Percentiles rank a stretch among this genome's conserved stretches.
These are phyloP conservation scores for Colletotrichum endophyticum DNA, from an alignment of 2,329 filamentous ascomycete species.

Conservation along the genomic window DNA sequence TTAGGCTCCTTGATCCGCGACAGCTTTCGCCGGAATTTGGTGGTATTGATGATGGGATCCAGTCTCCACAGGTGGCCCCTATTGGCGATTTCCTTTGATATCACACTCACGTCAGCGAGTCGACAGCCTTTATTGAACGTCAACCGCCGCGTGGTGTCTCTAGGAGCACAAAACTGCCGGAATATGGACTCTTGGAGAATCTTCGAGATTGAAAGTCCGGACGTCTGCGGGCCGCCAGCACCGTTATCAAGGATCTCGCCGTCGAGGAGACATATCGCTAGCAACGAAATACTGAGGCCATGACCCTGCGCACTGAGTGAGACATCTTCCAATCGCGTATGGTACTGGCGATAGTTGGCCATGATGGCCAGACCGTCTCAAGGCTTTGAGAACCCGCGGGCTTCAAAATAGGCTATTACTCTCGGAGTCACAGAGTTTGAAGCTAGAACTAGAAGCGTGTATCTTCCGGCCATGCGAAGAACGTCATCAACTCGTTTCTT, in stretches of 20 bases:
- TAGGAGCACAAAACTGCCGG: constrained; percentile 22
- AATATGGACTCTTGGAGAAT: constrained; percentile 23
- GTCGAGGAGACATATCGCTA: constrained; percentile 33
- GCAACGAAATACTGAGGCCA: constrained; percentile 29
- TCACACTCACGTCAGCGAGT: constrained; percentile 23
- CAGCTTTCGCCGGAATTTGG: constrained; percentile 7
- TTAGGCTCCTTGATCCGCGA: constrained; percentile 10
- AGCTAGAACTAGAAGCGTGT: constrained; percentile 23
- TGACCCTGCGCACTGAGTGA: constrained; percentile 14
- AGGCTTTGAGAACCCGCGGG: constrained; percentile 19
- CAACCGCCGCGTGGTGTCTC: constrained; percentile 3
- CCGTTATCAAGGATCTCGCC: constrained; percentile 40
- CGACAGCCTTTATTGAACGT: constrained; percentile 32
- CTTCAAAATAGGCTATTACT: constrained; percentile 28
- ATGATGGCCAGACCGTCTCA: constrained; percentile 34
- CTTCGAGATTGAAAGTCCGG: background rate
- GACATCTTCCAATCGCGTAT: constrained; percentile 24
- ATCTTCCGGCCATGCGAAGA: constrained; percentile 28
- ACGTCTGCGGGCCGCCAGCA: background rate
- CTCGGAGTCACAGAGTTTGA: constrained; percentile 29
- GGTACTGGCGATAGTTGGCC: constrained; percentile 38
- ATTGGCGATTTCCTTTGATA: constrained; percentile 20
- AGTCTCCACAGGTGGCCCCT: constrained; percentile 30
- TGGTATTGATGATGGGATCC: constrained; percentile 18
- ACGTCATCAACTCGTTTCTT: constrained; percentile 16